Evolutionary conservation across 306 rosid species (phyloP), one percentile per base, ranked within the genome.

Genomic region (Canavalia ensiformis): DNA sequence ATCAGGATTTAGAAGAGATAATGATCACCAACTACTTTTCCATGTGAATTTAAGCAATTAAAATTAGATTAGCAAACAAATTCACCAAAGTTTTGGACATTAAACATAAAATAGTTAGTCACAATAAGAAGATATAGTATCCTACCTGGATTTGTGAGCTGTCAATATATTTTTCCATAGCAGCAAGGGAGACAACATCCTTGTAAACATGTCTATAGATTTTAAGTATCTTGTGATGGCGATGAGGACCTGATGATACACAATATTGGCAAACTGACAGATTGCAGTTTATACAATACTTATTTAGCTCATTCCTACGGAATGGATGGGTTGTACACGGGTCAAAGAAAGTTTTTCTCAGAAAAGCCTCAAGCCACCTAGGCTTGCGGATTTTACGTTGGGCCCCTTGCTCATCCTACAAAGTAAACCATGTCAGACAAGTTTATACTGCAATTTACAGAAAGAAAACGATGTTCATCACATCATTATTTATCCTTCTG

Each of bases 121-220:
- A n/a, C 3, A 51, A 74, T 10, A 34, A 70, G 31, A 76, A 46
- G 25, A 77, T 30, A 18, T 28, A 54, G 68, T 35, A 12, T 47
- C 62, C 10, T 85, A 90, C 90, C 89, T 90, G 94, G 76, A 90
- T 86, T 35, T 80, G 59, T 12, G 92, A 83, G 79, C 81, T 82
- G 56, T 90, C 90, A 18, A 90, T 62, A 30, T 70, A 33, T 57
- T 75, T 85, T 37, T 86, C 84, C 86, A 90, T 76, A 37, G 88
- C 39, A 72, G 44, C 5, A 52, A 83, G 74, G 8, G 90, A 68
- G 63, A 90, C 88, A 9, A 81, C 94, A 63, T 81, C 88, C 74
- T 62, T 86, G 70, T 83, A 83, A 77, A 81, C 41, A 76, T 88
- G 86, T 42, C 87, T 86, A 75, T 77, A 77, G 58, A 90, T 34